phyloP scores from a whole-genome alignment of 2,329 filamentous ascomycete genomes.

The Pseudopyricularia cyperi region DNA sequence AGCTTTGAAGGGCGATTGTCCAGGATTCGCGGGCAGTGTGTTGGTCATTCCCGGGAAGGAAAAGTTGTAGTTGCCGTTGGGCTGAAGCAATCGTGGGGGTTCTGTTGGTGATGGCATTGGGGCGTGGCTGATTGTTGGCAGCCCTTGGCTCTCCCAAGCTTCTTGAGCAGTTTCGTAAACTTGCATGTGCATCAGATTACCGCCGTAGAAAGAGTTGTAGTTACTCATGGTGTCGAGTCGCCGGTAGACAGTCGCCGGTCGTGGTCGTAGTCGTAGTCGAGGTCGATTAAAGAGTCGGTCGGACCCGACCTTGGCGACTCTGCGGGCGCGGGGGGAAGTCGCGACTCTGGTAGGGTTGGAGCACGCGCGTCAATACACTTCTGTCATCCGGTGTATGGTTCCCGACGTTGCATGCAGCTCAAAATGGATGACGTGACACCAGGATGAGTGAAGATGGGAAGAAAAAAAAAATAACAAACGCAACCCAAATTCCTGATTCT shows the following conservation, averaged over 20 bases:
- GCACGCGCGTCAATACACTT: background rate
- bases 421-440: background rate
- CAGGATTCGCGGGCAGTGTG: conserved; percentile 27
- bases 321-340: background rate
- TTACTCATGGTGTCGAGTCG: background rate
- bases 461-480: no score
- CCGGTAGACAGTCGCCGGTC: background rate
- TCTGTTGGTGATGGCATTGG: conserved; percentile 21
- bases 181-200: background rate
- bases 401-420: background rate
- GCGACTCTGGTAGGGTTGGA: background rate
- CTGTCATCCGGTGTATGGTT: background rate
- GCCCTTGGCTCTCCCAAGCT: conserved; percentile 18
- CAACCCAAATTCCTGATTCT: no score
- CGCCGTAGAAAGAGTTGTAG: background rate
- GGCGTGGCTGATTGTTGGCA: conserved; percentile 38
- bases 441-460: background rate
- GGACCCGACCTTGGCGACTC: background rate
- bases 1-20: conserved; percentile 58
- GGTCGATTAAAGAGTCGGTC: background rate
- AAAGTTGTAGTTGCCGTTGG: conserved; percentile 50
- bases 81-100: conserved; percentile 33
- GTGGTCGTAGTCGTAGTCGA: no score
- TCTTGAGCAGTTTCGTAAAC: background rate
- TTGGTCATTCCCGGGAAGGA: background rate